Evolutionary conservation across 164 flowering plant genomes (phyloP), one percentile per base, ranked within the genome.

Genomic region (Aristolochia fimbriata): DNA sequence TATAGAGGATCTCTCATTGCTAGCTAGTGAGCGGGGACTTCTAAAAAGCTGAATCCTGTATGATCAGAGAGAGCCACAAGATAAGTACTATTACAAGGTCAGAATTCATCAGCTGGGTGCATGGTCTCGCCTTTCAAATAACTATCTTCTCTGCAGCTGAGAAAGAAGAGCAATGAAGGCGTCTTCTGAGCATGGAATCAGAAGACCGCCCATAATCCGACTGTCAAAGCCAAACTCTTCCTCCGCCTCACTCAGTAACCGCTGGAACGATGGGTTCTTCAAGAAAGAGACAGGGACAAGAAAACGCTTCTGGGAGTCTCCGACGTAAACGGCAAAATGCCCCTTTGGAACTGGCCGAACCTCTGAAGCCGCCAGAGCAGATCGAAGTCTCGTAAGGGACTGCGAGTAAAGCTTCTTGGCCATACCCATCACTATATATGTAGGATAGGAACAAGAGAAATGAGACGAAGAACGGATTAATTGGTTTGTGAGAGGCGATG

Each of bases 101-200:
- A 27, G 30, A 27, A 27, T 27, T 27, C 3, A 27, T 27, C 30
- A n/a, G n/a, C n/a, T n/a, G n/a, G n/a, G n/a, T n/a, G n/a, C n/a
- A n/a, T 27, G 30, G 30, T 5, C 30, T 27, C 5, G 5, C 2
- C 30, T 27, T 2, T 27, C 30, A 5, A 27, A 21, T 54, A 10
- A 24, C 1, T 1, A 1, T 17, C 53, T 50, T 22, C 53, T 23
- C 7, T 24, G n/a, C 62, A 81, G 62, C 70, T 70, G 68, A 15
- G 89, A 83, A 8, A 83, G 78, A n/a, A 85, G 73, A 23, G 83
- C 71, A 6, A 69, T 69, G 47, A 85, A 83, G 61, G 73, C 77
- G 15, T 67, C 77, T 66, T 85, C 91, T 65, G 81, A 82, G 54
- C 88, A 83, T 15, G 92, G 92, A 47, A 85, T 80, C 6, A 78